These are phyloP conservation scores for Coemansia sp. DNA, from an alignment of 192 early-diverging fungal genomes.

Conservation along the genomic window DNA sequence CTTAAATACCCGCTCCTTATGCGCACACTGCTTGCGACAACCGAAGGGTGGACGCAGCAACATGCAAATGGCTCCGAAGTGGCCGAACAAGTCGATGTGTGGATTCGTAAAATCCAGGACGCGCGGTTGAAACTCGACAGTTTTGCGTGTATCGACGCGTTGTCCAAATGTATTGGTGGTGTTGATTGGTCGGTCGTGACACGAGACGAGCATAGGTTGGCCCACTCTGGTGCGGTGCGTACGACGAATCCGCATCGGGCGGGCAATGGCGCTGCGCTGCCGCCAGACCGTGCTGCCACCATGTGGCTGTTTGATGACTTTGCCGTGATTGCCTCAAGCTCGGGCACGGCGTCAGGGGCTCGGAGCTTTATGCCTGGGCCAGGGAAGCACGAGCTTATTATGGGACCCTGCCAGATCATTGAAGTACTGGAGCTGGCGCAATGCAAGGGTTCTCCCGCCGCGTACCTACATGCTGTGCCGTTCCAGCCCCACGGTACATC, in stretches of 20 bases:
- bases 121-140: conserved; percentile 44
- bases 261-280: conserved; percentile 14
- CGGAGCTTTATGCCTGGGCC: conserved; percentile 22
- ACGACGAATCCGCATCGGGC: conserved; percentile 15
- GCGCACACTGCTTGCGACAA: conserved; percentile 54
- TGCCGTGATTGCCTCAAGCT: conserved; percentile 20
- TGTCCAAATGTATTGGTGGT: conserved; percentile 15
- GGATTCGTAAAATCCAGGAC: conserved; percentile 52
- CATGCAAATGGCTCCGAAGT: conserved; percentile 33
- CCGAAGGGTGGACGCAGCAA: conserved; percentile 46
- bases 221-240: conserved; percentile 33
- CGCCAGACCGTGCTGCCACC: conserved; percentile 25
- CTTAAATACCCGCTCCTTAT: conserved; percentile 62
- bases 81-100: conserved; percentile 47
- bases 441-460: conserved; percentile 36
- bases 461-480: conserved; percentile 30
- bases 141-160: conserved; percentile 42
- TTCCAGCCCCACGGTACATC: conserved; percentile 1
- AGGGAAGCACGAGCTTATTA: conserved; percentile 20
- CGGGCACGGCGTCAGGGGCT: background rate
- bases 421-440: conserved; percentile 50
- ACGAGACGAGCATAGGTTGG: conserved; percentile 29
- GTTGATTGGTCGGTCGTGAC: conserved; percentile 34
- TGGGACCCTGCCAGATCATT: conserved; percentile 36
- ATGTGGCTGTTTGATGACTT: conserved; percentile 52